These are phyloP conservation scores for Ustanciosporium gigantosporum DNA, from an alignment of 1,284 basidiomycete genomes.

Conservation along the genomic window DNA sequence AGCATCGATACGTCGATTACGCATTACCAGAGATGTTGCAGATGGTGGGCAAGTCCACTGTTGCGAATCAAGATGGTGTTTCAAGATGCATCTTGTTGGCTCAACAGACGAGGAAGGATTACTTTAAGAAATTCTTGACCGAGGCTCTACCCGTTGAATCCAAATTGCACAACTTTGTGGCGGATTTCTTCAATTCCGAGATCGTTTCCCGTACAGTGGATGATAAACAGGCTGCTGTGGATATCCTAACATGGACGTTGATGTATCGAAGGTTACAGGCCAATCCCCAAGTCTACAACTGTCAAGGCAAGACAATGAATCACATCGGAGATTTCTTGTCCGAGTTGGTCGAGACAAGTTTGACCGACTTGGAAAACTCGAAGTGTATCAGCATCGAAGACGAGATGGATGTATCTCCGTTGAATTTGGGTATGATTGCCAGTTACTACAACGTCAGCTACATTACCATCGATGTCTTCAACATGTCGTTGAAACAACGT, in stretches of 20 bases:
- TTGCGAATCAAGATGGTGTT: conserved; percentile 69
- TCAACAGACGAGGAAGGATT: conserved; percentile 90
- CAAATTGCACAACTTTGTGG: conserved; percentile 66
- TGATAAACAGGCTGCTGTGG: conserved; percentile 63
- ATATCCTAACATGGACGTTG: conserved; percentile 90
- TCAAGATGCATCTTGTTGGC: conserved; percentile 94
- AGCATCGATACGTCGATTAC: conserved; percentile 86
- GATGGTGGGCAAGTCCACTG: conserved; percentile 95
- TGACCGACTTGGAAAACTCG: conserved; percentile 86
- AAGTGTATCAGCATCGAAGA: conserved; percentile 90
- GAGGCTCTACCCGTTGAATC: conserved; percentile 97
- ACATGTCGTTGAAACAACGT: conserved; percentile 87
- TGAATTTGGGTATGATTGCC: conserved; percentile 61
- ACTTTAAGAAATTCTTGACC: conserved; percentile 96
- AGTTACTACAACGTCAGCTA: conserved; percentile 73
- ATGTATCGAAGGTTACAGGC: conserved; percentile 96
- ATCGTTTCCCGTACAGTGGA: conserved; percentile 98
- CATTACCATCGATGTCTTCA: conserved; percentile 95
- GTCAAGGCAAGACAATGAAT: conserved; percentile 53
- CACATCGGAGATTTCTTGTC: conserved; percentile 67
- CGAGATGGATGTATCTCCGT: conserved; percentile 64
- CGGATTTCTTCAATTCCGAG: conserved; percentile 98
- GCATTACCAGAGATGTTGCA: conserved; percentile 96
- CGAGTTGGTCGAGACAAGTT: conserved; percentile 89
- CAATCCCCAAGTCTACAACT: conserved; percentile 66